Conservation (phyloP, 2,329 filamentous ascomycete genomes). For the Phaeosphaeriaceae sp. region DNA sequence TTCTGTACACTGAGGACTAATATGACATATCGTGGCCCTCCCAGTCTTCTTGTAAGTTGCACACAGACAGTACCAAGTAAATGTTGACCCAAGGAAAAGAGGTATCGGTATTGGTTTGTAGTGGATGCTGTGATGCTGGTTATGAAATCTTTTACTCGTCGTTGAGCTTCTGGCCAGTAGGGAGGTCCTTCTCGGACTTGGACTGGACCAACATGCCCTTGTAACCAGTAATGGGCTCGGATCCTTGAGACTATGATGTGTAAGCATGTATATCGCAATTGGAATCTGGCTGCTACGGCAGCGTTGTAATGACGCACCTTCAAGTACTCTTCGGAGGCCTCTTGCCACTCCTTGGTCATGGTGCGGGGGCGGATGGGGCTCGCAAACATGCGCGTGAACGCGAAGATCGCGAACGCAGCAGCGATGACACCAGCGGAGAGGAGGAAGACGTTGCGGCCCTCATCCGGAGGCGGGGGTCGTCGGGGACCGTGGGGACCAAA, state of each 20-base stretch:
- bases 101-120: conserved; percentile 42
- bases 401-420: conserved; percentile 75
- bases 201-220: conserved; percentile 51
- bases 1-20: conserved; percentile 49
- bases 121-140: conserved; percentile 30
- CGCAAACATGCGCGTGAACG: conserved; percentile 73
- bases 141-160: conserved; percentile 38
- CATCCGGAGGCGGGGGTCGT: conserved; percentile 80
- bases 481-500: conserved; percentile 97
- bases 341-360: conserved; percentile 98
- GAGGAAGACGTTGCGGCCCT: conserved; percentile 78
- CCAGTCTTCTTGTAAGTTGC: conserved; percentile 37
- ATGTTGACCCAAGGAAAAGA: conserved; percentile 46
- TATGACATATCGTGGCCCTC: conserved; percentile 41
- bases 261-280: conserved; percentile 15
- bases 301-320: conserved; percentile 68
- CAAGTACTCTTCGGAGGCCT: conserved; percentile 91
- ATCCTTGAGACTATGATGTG: conserved; percentile 42
- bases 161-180: conserved; percentile 33
- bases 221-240: conserved; percentile 49
- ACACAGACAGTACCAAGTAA: conserved; percentile 47
- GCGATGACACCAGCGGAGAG: conserved; percentile 74
- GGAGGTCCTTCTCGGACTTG: conserved; percentile 43
- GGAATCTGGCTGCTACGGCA: neutral
- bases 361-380: conserved; percentile 71